A percentile compares a stretch with the other conserved stretches of the same genome.
Conservation (phyloP, 2,329 filamentous ascomycete genomes). For the Colletotrichum kahawae region DNA sequence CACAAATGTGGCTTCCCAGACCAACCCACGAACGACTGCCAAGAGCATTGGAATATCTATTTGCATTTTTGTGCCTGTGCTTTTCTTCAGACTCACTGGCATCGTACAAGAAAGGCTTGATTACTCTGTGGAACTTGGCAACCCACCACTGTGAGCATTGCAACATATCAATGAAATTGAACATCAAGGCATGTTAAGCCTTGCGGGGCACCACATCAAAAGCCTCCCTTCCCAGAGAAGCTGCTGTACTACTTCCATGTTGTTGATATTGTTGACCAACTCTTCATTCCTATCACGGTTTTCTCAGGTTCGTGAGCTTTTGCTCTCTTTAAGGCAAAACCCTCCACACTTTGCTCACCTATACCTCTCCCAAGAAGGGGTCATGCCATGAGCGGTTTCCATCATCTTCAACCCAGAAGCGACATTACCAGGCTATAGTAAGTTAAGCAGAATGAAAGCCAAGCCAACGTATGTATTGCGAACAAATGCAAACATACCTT, state of each 20-base stretch:
- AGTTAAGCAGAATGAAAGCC: too few species aligned
- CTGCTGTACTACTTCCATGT: too few species aligned
- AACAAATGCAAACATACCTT: too few species aligned
- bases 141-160: background rate
- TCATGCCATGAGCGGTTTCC: too few species aligned
- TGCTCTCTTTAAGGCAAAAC: too few species aligned
- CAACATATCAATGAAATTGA: background rate
- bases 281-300: background rate
- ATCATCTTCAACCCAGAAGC: too few species aligned
- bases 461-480: too few species aligned
- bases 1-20: background rate
- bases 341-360: too few species aligned
- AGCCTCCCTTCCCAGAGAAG: background rate
- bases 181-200: background rate
- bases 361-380: too few species aligned
- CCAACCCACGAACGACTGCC: background rate
- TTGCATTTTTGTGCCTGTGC: background rate
- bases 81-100: background rate
- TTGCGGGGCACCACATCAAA: background rate
- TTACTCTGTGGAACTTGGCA: background rate
- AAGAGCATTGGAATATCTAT: background rate
- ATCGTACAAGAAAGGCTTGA: background rate
- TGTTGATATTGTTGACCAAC: background rate
- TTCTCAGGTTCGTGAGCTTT: too few species aligned
- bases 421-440: too few species aligned